Conservation (phyloP, 1,284 basidiomycete species). For the Ustilago cynodontis region DNA sequence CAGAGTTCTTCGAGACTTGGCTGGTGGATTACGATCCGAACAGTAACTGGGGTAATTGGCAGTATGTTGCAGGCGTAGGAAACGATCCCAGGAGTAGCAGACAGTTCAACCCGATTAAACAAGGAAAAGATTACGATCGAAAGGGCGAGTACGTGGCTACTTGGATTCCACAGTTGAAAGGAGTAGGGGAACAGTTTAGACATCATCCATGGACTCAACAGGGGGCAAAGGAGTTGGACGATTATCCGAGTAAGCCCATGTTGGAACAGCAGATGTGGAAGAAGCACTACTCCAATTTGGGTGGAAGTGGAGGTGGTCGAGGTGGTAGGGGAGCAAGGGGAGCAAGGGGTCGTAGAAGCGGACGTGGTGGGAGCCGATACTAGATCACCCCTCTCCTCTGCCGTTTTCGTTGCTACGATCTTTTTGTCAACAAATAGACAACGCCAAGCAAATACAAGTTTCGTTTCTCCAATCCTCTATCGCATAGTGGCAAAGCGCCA, state of each 20-base stretch:
- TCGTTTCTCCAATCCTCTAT: too few species aligned
- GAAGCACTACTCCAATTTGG: slow-evolving; percentile 48
- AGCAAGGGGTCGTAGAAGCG: slow-evolving; percentile 72
- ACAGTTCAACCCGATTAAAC: slow-evolving; percentile 66
- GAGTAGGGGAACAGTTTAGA: slow-evolving; percentile 15
- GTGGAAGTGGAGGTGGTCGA: slow-evolving; percentile 23
- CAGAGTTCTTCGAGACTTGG: slow-evolving; percentile 60
- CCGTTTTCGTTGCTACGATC: too few species aligned
- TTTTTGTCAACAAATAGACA: too few species aligned
- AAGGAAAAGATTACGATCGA: slow-evolving; percentile 61
- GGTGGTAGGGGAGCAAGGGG: slow-evolving; percentile 23
- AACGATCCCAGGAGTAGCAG: slow-evolving; percentile 61
- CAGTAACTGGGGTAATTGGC: slow-evolving; percentile 61
- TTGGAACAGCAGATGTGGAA: slow-evolving; percentile 60
- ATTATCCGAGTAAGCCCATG: slow-evolving; percentile 54
- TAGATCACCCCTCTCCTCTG: not conserved
- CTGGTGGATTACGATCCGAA: slow-evolving; percentile 60
- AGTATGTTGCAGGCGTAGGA: slow-evolving; percentile 65
- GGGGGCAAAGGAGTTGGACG: slow-evolving; percentile 7
- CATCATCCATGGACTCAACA: slow-evolving; percentile 59
- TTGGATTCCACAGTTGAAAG: slow-evolving; percentile 48
- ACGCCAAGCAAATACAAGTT: too few species aligned
- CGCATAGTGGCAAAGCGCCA: too few species aligned
- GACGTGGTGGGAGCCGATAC: slow-evolving; percentile 7
- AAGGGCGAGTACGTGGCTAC: slow-evolving; percentile 54